Evolutionary conservation across 2,329 filamentous ascomycete species (phyloP), one percentile per base, ranked within the genome.

Genomic region (Zasmidium cellare): DNA sequence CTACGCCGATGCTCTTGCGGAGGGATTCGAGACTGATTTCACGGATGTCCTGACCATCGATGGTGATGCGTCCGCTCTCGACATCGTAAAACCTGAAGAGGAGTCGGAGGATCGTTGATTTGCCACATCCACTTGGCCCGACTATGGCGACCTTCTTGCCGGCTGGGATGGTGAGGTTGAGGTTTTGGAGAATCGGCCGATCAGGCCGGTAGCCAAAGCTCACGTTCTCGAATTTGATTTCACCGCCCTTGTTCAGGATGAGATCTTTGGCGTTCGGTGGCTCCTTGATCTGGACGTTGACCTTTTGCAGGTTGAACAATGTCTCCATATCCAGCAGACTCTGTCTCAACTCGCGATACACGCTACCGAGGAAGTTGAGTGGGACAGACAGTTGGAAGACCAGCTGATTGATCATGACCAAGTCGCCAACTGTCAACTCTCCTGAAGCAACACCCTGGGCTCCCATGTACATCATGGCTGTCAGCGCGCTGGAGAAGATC

Each of bases 341-440:
- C 77, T 99, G 94, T 56, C 94, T 85, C 54, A 99, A 83, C 77
- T 99, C 94, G 67, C 94, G 89, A 74, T 99, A 99, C 12, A 99
- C 93, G 14, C 92, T 96, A n/a, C 94, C 94, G 3, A 99, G 81
- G 75, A 99, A 99, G 80, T 99, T 99, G 59, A 99, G 83, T 0
- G 94, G 94, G 3, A 99, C 91, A 0, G 92, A 97, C 5, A 99
- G 87, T 76, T 99, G 94, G 77, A 99, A 99, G 58, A 99, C 92
- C 18, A 99, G 87, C 79, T 97, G 94, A 74, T 99, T 99, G 66
- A 99, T 91, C 91, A 99, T 96, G 71, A 99, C 94, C 28, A 99
- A 82, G 72, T 99, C 96, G 58, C 94, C 94, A 14, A 99, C 92
- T 0, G 93, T 97, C 68, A 99, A 77, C 5, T 81, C 79, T 14